phyloP scores from a whole-genome alignment of 1,284 basidiomycete genomes.

The Ustanciosporium gigantosporum region DNA sequence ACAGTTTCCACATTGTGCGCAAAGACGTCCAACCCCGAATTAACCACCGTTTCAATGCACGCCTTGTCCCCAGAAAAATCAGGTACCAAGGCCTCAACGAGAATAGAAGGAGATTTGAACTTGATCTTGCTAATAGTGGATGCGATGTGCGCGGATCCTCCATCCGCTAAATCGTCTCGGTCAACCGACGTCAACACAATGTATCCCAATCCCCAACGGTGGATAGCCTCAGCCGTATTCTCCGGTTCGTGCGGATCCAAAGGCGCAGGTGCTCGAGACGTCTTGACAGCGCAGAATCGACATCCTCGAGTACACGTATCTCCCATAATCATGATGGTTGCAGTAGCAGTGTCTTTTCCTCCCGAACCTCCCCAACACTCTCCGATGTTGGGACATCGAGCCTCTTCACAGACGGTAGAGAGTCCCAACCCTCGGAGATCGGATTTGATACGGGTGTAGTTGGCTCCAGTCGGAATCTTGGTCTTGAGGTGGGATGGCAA shows the following conservation, averaged over 20 bases:
- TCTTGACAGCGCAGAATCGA: conserved; percentile 97
- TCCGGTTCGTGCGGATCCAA: conserved; percentile 96
- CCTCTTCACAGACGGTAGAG: conserved; percentile 98
- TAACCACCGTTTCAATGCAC: conserved; percentile 79
- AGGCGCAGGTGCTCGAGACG: conserved; percentile 81
- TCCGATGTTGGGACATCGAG: conserved; percentile 97
- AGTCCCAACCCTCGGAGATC: conserved; percentile 88
- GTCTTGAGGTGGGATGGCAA: conserved; percentile 92
- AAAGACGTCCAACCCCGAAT: conserved; percentile 92
- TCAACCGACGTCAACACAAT: conserved; percentile 97
- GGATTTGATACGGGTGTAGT: conserved; percentile 90
- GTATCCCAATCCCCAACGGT: conserved; percentile 96
- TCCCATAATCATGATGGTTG: conserved; percentile 98
- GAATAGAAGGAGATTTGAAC: conserved; percentile 86
- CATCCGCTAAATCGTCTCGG: conserved; percentile 90
- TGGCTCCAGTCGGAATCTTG: conserved; percentile 74
- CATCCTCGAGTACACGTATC: conserved; percentile 98
- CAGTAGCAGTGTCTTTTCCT: conserved; percentile 78
- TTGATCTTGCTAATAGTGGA: conserved; percentile 94
- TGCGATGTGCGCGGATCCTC: conserved; percentile 90
- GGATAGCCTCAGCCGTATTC: conserved; percentile 96
- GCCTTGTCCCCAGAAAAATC: conserved; percentile 84
- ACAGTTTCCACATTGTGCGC: conserved; percentile 98
- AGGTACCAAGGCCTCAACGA: conserved; percentile 94
- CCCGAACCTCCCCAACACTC: conserved; percentile 94